A percentile compares a stretch with the other conserved stretches of the same genome.
Conservation (phyloP, 116 monocot genomes). For the Thalassia testudinum region DNA sequence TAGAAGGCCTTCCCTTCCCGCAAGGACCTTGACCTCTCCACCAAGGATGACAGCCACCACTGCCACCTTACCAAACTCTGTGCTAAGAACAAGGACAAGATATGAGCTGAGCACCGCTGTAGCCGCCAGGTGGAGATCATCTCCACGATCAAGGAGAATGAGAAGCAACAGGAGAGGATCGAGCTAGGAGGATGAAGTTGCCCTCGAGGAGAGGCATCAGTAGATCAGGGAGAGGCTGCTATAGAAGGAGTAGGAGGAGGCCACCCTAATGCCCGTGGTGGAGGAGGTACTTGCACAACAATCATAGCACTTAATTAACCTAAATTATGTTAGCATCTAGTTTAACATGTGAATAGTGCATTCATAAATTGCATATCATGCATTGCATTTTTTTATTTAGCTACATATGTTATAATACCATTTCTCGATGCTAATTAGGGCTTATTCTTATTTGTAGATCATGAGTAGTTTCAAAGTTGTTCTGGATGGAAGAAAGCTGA, state of each 20-base stretch:
- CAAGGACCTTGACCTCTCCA: slow-evolving; percentile 17
- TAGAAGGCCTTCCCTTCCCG: slow-evolving; percentile 56
- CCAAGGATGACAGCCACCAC: slow-evolving; percentile 45
- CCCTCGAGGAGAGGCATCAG: slow-evolving; percentile 66
- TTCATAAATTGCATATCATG: no score
- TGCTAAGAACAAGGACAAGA: slow-evolving; percentile 58
- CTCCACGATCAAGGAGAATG: slow-evolving; percentile 55
- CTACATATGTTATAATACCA: no score
- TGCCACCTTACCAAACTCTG: slow-evolving; percentile 51
- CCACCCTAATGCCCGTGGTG: slow-evolving; percentile 28
- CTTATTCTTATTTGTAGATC: no score
- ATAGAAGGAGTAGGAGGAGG: slow-evolving; percentile 64
- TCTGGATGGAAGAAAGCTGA: no score
- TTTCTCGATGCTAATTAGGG: no score
- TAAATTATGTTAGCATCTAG: no score
- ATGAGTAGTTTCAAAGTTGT: no score
- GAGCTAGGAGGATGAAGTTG: slow-evolving; percentile 77
- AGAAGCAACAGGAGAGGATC: slow-evolving; percentile 19
- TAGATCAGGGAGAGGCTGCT: slow-evolving; percentile 59
- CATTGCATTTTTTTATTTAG: no score
- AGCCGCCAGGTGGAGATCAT: slow-evolving; percentile 85
- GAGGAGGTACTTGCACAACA: no score
- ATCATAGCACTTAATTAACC: no score
- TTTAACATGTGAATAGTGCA: no score
- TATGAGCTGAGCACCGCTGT: slow-evolving; percentile 55